Evolutionary conservation across 2,329 filamentous ascomycete species (phyloP).

Genomic region (Mycogone perniciosa): DNA sequence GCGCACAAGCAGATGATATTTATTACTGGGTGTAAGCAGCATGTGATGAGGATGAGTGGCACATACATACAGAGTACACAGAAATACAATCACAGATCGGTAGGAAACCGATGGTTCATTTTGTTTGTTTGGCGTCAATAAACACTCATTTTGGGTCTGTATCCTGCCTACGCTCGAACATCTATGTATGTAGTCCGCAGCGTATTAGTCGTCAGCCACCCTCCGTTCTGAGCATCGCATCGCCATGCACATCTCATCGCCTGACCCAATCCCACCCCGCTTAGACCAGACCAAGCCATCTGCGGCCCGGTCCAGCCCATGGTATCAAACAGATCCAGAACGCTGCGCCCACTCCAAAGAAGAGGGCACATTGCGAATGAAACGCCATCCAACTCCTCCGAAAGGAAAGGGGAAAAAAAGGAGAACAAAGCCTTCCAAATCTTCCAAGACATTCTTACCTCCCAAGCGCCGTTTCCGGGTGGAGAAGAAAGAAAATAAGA

Average conservation of each 20-base stretch:
- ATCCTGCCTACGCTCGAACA: neutral
- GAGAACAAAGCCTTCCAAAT: neutral
- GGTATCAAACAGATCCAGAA: slow-evolving; percentile 5
- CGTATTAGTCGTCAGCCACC: slow-evolving; percentile 4
- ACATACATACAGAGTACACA: too few relatives aligned
- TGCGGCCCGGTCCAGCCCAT: slow-evolving; percentile 2
- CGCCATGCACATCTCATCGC: slow-evolving; percentile 5
- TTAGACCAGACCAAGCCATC: slow-evolving; percentile 7
- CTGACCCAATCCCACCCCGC: slow-evolving; percentile 10
- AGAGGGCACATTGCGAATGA: neutral
- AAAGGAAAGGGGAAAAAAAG: slow-evolving; percentile 4
- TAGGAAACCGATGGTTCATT: too few relatives aligned
- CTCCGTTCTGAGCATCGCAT: slow-evolving; percentile 2
- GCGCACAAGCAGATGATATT: too few relatives aligned
- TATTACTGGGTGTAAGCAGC: too few relatives aligned
- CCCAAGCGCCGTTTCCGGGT: neutral
- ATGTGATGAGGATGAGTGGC: too few relatives aligned
- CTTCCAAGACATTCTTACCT: too few relatives aligned
- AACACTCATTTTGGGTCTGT: too few relatives aligned
- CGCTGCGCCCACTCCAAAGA: neutral
- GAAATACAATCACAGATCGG: too few relatives aligned
- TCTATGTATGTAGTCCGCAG: neutral
- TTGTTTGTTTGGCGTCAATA: too few relatives aligned
- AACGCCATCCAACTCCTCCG: slow-evolving; percentile 12
- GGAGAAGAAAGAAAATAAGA: neutral